Conservation (phyloP, 768 basidiomycete species). For the Candolleomyces aberdarensis region DNA sequence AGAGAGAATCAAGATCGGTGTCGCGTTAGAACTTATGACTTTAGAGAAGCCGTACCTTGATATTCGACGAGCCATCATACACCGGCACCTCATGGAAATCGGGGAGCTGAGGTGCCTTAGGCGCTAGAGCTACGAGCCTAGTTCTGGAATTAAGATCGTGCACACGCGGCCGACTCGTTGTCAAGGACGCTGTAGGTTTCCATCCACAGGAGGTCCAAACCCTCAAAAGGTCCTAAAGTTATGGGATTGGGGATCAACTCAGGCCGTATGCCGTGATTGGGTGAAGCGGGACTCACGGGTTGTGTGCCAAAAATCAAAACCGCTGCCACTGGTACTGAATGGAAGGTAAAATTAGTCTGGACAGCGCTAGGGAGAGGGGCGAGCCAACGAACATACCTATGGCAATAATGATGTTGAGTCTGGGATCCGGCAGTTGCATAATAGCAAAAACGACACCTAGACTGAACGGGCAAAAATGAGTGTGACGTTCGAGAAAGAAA, state of each 20-base stretch:
- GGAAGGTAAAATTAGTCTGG: not conserved
- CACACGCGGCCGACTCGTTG: no score
- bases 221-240: not conserved
- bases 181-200: not conserved
- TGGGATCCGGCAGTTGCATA: not conserved
- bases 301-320: not conserved
- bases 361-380: not conserved
- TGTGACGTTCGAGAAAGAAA: not conserved
- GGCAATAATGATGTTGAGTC: not conserved
- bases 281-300: not conserved
- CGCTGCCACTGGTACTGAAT: not conserved
- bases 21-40: no score
- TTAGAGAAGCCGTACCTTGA: no score
- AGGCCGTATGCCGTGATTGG: not conserved
- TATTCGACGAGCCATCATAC: no score
- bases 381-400: not conserved
- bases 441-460: not conserved
- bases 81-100: no score
- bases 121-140: no score
- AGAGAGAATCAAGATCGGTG: no score
- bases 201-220: not conserved
- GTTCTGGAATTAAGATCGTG: no score
- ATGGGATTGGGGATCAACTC: not conserved
- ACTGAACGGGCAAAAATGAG: not conserved
- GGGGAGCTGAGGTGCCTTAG: no score